A percentile compares a stretch with the other conserved stretches of the same genome.
These are phyloP conservation scores for Streptanthus diversifolius DNA, from an alignment of 345 rosid genomes.

Conservation along the genomic window DNA sequence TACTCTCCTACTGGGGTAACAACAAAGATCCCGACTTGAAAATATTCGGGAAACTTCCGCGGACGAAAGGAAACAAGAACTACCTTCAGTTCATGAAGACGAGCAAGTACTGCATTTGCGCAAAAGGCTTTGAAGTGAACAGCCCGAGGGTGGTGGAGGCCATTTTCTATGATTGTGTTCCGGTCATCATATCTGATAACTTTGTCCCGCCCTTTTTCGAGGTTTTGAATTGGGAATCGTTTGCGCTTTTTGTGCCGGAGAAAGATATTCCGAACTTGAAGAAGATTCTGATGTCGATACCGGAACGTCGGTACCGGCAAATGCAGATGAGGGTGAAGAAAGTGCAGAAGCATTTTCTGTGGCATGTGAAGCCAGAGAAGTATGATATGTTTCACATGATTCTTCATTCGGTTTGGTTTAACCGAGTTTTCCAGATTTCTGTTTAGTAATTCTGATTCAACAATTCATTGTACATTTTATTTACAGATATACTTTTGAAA, in stretches of 20 bases:
- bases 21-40: slow-evolving; percentile 83
- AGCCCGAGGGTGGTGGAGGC: slow-evolving; percentile 97
- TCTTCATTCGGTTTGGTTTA: slow-evolving; percentile 88
- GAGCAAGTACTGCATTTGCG: slow-evolving; percentile 92
- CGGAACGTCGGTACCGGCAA: slow-evolving; percentile 42
- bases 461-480: slow-evolving; percentile 23
- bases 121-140: slow-evolving; percentile 83
- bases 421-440: slow-evolving; percentile 58
- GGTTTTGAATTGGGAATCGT: slow-evolving; percentile 81
- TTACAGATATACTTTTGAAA: not conserved
- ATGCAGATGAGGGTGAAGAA: slow-evolving; percentile 83
- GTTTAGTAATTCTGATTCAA: slow-evolving; percentile 19
- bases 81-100: slow-evolving; percentile 71
- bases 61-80: slow-evolving; percentile 56
- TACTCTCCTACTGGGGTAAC: slow-evolving; percentile 70
- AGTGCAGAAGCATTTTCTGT: slow-evolving; percentile 88
- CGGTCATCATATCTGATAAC: slow-evolving; percentile 86
- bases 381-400: slow-evolving; percentile 93
- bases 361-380: slow-evolving; percentile 75
- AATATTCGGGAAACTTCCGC: slow-evolving; percentile 63
- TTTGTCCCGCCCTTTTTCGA: slow-evolving; percentile 88
- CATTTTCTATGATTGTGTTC: slow-evolving; percentile 82
- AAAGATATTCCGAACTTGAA: slow-evolving; percentile 83
- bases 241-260: slow-evolving; percentile 73
- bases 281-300: slow-evolving; percentile 68